Conservation (phyloP, 805 yeast species). For the Komagataella populi region DNA sequence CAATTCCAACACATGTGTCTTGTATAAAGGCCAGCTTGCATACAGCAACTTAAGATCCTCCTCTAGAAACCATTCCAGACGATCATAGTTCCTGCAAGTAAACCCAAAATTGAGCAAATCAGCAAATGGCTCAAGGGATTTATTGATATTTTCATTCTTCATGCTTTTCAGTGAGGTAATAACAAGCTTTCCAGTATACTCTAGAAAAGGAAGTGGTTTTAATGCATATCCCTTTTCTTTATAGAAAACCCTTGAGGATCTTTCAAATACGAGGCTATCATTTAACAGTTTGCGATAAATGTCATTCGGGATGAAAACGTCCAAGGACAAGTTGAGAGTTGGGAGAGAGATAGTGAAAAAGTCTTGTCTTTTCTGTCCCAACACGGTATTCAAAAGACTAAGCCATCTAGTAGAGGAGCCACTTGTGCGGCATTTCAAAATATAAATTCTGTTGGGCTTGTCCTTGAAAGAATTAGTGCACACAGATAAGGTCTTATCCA, state of each 20-base stretch:
- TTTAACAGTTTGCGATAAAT: slow-evolving; percentile 4
- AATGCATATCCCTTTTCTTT: background rate
- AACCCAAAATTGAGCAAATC: slow-evolving; percentile 26
- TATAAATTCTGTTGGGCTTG: slow-evolving; percentile 18
- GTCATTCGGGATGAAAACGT: slow-evolving; percentile 30
- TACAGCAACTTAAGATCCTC: slow-evolving; percentile 26
- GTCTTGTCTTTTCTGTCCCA: slow-evolving; percentile 21
- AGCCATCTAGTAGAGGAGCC: slow-evolving; percentile 51
- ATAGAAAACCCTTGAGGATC: background rate
- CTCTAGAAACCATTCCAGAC: slow-evolving; percentile 57
- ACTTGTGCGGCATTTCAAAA: slow-evolving; percentile 41
- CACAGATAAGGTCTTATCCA: slow-evolving; percentile 60
- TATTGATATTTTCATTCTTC: background rate
- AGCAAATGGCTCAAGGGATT: slow-evolving; percentile 13
- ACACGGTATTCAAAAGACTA: slow-evolving; percentile 34
- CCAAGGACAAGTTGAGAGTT: slow-evolving; percentile 27
- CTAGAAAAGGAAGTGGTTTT: slow-evolving; percentile 9
- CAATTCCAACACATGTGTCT: slow-evolving; percentile 46
- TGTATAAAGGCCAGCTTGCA: slow-evolving; percentile 26
- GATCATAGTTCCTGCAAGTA: slow-evolving; percentile 57
- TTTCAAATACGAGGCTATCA: background rate
- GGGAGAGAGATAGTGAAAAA: slow-evolving; percentile 18
- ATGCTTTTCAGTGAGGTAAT: slow-evolving; percentile 9
- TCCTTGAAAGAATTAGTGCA: slow-evolving; percentile 10
- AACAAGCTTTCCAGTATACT: slow-evolving; percentile 20